These are phyloP conservation scores for Leonotis leonurus DNA, from an alignment of 257 asterid species.

Conservation along the genomic window DNA sequence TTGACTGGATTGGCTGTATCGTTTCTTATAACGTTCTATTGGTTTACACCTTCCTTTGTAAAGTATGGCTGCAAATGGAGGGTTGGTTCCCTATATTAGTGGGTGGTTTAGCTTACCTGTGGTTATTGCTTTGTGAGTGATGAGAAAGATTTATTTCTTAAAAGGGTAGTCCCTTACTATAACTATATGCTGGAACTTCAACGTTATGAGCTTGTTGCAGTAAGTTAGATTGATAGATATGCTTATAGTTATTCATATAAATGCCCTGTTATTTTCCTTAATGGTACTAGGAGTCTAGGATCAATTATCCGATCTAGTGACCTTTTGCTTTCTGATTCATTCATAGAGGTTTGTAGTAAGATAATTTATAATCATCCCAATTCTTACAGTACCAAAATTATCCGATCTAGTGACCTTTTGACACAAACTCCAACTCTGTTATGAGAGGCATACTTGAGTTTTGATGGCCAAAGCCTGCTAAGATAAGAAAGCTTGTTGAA, in stretches of 20 bases:
- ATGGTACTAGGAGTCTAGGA: not conserved
- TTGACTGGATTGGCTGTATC: conserved; percentile 1
- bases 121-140: not conserved
- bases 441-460: too few species aligned
- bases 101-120: not conserved
- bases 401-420: too few species aligned
- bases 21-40: not conserved
- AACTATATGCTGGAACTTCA: not conserved
- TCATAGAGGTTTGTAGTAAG: too few species aligned
- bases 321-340: conserved; percentile 5
- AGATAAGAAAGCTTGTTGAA: not conserved
- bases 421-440: too few species aligned
- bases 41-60: not conserved
- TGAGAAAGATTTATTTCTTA: not conserved
- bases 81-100: conserved; percentile 15
- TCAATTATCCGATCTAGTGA: conserved; percentile 5
- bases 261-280: not conserved
- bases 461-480: not conserved
- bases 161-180: not conserved
- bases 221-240: conserved; percentile 8
- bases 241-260: conserved; percentile 1
- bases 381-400: too few species aligned
- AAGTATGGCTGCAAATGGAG: conserved; percentile 1
- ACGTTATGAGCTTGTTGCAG: not conserved
- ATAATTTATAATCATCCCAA: too few species aligned